Conservation (phyloP, 208 protist species). For the Trypanosomatidae sp. region DNA sequence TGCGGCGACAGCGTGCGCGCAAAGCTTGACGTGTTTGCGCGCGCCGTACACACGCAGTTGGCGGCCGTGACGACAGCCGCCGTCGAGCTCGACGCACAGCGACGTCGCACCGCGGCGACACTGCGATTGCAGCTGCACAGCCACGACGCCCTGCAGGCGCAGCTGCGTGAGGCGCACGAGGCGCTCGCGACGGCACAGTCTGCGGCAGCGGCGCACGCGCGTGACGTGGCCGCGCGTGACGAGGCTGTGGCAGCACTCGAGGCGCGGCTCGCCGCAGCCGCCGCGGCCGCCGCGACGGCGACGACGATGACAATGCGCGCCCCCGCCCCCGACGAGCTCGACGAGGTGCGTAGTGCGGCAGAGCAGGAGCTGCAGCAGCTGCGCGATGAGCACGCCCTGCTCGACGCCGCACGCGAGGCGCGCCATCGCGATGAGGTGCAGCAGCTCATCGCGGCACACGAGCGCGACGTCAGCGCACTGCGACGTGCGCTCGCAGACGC, state of each 20-base stretch:
- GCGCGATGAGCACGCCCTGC: conserved; percentile 23
- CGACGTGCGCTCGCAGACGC: no score
- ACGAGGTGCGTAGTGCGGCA: conserved; percentile 24
- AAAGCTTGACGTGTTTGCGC: no score
- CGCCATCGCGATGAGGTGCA: conserved; percentile 61
- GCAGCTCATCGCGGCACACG: conserved; percentile 23
- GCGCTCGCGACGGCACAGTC: conserved; percentile 7
- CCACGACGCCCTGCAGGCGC: conserved; percentile 26
- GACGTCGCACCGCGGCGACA: conserved; percentile 15
- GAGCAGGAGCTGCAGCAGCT: conserved; percentile 27
- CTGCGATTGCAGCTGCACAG: conserved; percentile 40
- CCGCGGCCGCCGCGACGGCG: no score
- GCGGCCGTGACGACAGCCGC: no score
- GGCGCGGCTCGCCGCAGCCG: conserved; percentile 10
- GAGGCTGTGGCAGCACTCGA: conserved; percentile 13
- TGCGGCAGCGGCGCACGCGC: conserved; percentile 20
- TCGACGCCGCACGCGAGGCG: conserved; percentile 30
- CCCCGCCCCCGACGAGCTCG: conserved; percentile 51
- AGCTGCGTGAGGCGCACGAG: conserved; percentile 23
- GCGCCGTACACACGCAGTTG: no score
- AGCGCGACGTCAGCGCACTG: conserved; percentile 45
- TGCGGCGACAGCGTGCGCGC: no score
- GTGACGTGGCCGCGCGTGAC: conserved; percentile 19
- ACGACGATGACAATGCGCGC: no score
- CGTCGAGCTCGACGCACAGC: conserved; percentile 11